Base-by-base conservation (phyloP, 2,329 filamentous ascomycete species). In the Monilinia fructigena region DNA sequence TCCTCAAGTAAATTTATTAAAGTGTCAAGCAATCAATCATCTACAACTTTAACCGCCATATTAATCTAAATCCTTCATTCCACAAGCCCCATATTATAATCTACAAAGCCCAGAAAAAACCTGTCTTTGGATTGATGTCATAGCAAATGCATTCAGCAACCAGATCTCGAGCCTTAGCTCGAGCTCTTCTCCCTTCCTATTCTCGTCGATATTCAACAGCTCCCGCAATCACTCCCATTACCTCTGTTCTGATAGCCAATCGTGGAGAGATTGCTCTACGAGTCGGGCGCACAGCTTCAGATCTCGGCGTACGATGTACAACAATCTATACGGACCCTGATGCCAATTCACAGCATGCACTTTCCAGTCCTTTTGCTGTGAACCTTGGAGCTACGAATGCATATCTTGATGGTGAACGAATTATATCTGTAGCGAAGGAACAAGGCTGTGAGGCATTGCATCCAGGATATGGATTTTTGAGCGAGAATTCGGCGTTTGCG, bases 251-350 rank as follows among this genome's bases (percentile, higher is more conserved):
- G 31, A 98, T 99, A 76, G 95, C 95, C 64, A 99, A 99, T 77
- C 89, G 95, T 73, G 95, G 95, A 73, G 95, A 99, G 79, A 99
- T 99, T 73, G 95, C 95, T 60, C 83, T 99, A 76, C 91, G 95
- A 72, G 95, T 99, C 72, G 90, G 93, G 71, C 87, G 89, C 71
- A 99, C 95, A 28, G 95, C 95, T 45, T 84, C 91, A 61, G 87
- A 90, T 70, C 90, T 97, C 76, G 94, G 95, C 67, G 96, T 99
- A 75, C 88, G 89, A 69, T 96, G 94, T 23, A 97, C 94, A 0
- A 97, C 94, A 0, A 85, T 99, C 67, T 99, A 97, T 79, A 99
- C 95, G 10, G 91, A 96, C 71, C 91, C 94, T 50, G 95, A 99
- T 78, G 89, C 91, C 67, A 83, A 82, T 69, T 89, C 93, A 40